Conservation (phyloP, 805 yeast genomes). For the Nematodospora valgi region DNA sequence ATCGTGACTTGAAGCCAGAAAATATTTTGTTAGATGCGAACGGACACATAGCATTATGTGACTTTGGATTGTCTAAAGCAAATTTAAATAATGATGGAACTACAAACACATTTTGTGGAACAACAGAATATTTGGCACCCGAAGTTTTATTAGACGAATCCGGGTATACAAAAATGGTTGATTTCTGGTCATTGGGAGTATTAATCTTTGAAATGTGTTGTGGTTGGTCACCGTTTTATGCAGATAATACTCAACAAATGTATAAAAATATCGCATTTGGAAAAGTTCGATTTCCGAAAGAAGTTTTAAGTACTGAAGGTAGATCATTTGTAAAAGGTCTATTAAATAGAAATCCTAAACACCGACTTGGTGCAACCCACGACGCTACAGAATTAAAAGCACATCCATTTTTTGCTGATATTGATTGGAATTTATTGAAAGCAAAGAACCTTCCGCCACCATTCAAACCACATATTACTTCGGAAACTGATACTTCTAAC, state of each 20-base stretch:
- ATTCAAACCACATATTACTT: conserved; percentile 86
- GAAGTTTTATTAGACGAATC: conserved; percentile 92
- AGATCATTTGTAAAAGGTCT: conserved; percentile 94
- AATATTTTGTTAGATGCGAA: conserved; percentile 92
- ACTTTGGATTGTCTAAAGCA: conserved; percentile 94
- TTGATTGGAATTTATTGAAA: conserved; percentile 81
- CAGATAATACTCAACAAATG: conserved; percentile 98
- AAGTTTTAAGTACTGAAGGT: conserved; percentile 88
- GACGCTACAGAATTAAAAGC: conserved; percentile 92
- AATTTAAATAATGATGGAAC: conserved; percentile 82
- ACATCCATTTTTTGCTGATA: conserved; percentile 87
- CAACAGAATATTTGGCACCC: conserved; percentile 97
- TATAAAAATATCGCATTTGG: conserved; percentile 98
- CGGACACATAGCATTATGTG: conserved; percentile 97
- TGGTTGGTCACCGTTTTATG: conserved; percentile 99
- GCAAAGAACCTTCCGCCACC: conserved; percentile 92
- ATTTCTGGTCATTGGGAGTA: conserved; percentile 97
- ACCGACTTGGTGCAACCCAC: conserved; percentile 84
- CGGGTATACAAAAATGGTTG: conserved; percentile 98
- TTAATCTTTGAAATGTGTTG: conserved; percentile 98
- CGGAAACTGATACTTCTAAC: conserved; percentile 93
- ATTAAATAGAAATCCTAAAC: conserved; percentile 92
- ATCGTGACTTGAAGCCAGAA: conserved; percentile 96
- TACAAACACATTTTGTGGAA: conserved; percentile 96
- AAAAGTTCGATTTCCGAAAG: conserved; percentile 95